These are phyloP conservation scores for Prunus mongolica DNA, from an alignment of 306 rosid species.

Conservation along the genomic window DNA sequence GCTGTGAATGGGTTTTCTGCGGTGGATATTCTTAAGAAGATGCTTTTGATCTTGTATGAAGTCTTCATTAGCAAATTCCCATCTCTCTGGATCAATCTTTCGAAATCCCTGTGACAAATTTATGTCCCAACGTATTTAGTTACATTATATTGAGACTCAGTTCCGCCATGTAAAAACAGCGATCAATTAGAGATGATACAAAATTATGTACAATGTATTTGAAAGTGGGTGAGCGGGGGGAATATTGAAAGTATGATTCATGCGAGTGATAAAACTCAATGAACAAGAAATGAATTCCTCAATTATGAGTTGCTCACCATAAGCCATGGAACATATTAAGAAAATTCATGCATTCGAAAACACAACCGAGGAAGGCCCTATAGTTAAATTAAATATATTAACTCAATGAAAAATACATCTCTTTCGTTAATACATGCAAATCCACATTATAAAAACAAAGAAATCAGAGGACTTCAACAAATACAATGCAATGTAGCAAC, in stretches of 20 bases:
- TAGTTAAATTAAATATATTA: not conserved
- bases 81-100: conserved; percentile 82
- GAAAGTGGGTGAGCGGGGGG: not conserved
- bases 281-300: not conserved
- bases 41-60: conserved; percentile 87
- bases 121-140: not conserved
- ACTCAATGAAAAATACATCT: not conserved
- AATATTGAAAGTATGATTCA: not conserved
- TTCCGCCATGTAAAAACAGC: not conserved
- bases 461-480: not conserved
- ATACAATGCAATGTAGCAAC: not conserved
- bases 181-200: not conserved
- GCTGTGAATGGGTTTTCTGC: conserved; percentile 97
- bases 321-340: not conserved
- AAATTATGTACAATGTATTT: not conserved
- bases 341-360: not conserved
- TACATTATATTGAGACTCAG: not conserved
- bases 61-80: conserved; percentile 98
- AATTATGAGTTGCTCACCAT: not conserved
- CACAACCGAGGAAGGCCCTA: not conserved
- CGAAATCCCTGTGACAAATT: conserved; percentile 72
- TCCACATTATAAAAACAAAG: not conserved
- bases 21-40: conserved; percentile 89
- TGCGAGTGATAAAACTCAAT: not conserved
- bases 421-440: not conserved